Evolutionary conservation across 768 basidiomycete species (phyloP).

Genomic region (Boletus sp.): DNA sequence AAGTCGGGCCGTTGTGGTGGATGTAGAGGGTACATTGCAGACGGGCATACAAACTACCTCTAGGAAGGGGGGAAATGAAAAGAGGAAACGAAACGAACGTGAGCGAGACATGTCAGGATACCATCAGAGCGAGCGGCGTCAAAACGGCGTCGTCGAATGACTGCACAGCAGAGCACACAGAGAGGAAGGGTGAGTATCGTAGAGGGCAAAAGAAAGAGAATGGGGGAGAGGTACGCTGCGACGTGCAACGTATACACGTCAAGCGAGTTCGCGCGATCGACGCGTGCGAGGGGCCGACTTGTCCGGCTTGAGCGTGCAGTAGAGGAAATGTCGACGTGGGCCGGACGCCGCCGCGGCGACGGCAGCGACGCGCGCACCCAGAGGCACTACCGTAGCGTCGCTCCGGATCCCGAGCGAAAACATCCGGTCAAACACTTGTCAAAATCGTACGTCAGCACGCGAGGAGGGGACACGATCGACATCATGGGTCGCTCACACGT

Average conservation of each 20-base stretch:
- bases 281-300: slow-evolving; percentile 41
- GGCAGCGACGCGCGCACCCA: slow-evolving; percentile 62
- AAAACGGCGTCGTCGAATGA: no score
- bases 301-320: slow-evolving; percentile 73
- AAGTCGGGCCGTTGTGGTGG: not conserved
- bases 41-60: slow-evolving; percentile 20
- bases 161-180: not conserved
- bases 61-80: not conserved
- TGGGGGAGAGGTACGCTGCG: not conserved
- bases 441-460: not conserved
- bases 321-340: slow-evolving; percentile 81
- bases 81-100: not conserved
- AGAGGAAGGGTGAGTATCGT: not conserved
- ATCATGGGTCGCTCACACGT: slow-evolving; percentile 52
- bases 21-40: slow-evolving; percentile 17
- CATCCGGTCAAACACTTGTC: slow-evolving; percentile 85
- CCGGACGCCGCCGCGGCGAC: slow-evolving; percentile 66
- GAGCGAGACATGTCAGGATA: not conserved
- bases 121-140: no score
- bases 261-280: slow-evolving; percentile 39
- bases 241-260: not conserved
- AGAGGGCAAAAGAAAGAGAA: not conserved
- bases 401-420: slow-evolving; percentile 81
- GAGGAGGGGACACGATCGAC: not conserved
- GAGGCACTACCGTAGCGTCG: slow-evolving; percentile 58